A percentile compares a stretch with the other conserved stretches of the same genome.
Conservation (phyloP, 148 eudicot genomes). For the Simmondsia chinensis region DNA sequence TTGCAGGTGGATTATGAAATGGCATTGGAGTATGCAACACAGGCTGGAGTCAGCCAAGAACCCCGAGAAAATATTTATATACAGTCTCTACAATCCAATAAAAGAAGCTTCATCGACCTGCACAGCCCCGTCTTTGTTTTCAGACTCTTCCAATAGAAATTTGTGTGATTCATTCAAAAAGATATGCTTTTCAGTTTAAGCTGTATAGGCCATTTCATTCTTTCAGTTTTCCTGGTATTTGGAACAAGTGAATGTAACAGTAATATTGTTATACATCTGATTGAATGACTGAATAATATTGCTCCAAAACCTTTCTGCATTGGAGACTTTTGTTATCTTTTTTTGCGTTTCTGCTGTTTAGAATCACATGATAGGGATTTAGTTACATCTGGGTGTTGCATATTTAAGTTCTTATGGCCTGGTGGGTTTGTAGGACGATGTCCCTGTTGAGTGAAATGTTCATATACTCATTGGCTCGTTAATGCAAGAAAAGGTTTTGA, state of each 20-base stretch:
- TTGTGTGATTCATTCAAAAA: not conserved
- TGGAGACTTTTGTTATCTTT: not conserved
- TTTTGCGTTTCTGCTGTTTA: too few relatives aligned
- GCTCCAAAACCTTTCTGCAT: not conserved
- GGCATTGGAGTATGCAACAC: conserved; percentile 96
- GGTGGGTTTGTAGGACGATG: too few relatives aligned
- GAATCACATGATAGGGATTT: too few relatives aligned
- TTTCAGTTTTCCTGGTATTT: too few relatives aligned
- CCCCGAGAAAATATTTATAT: conserved; percentile 63
- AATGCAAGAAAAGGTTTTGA: too few relatives aligned
- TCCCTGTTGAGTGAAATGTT: too few relatives aligned
- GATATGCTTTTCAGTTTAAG: not conserved
- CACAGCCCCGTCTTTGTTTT: conserved; percentile 63
- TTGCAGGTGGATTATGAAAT: conserved; percentile 90
- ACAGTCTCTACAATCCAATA: conserved; percentile 45
- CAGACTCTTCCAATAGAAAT: conserved; percentile 52
- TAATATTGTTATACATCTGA: not conserved
- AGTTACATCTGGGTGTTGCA: too few relatives aligned
- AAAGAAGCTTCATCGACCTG: conserved; percentile 43
- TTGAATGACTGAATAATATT: not conserved
- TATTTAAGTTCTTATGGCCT: too few relatives aligned
- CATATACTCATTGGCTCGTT: too few relatives aligned
- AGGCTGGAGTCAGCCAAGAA: conserved; percentile 84
- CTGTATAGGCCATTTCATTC: conserved; percentile 3
- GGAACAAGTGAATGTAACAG: too few relatives aligned